Evolutionary conservation across 78 protist genomes (phyloP).

Genomic region (Dictyostelium brefeldianum): DNA sequence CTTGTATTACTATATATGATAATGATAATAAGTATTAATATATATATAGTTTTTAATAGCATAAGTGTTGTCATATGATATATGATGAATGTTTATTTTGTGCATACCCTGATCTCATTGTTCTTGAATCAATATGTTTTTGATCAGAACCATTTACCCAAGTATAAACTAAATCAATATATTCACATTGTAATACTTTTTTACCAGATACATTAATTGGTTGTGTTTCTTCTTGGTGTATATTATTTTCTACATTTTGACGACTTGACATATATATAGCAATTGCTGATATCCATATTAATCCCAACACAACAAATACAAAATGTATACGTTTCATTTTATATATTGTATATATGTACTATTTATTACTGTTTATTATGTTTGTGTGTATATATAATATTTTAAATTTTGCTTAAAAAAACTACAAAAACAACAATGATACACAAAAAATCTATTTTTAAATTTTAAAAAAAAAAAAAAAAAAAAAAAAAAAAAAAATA

Average conservation of each 20-base stretch:
- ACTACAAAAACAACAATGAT: neutral
- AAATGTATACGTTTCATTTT: conserved; percentile 46
- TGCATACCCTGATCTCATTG: conserved; percentile 31
- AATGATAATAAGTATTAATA: no score
- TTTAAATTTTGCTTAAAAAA: neutral
- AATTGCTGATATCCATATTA: conserved; percentile 25
- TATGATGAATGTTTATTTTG: no score
- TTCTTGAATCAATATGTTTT: conserved; percentile 22
- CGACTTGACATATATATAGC: neutral
- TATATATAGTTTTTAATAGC: no score
- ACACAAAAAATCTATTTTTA: neutral
- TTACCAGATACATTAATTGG: neutral
- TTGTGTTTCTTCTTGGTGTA: neutral
- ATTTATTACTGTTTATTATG: neutral
- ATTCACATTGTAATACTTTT: conserved; percentile 2
- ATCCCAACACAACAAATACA: conserved; percentile 6
- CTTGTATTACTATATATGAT: neutral
- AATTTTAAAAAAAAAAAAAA: neutral
- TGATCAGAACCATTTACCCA: conserved; percentile 49
- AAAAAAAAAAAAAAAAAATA: no score
- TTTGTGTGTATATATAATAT: neutral
- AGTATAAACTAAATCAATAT: conserved; percentile 43
- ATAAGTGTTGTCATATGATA: no score
- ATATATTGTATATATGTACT: neutral
- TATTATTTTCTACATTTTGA: neutral